Base-by-base conservation (phyloP, 805 yeast species). In the Kodamaea hsintzibuensis region DNA sequence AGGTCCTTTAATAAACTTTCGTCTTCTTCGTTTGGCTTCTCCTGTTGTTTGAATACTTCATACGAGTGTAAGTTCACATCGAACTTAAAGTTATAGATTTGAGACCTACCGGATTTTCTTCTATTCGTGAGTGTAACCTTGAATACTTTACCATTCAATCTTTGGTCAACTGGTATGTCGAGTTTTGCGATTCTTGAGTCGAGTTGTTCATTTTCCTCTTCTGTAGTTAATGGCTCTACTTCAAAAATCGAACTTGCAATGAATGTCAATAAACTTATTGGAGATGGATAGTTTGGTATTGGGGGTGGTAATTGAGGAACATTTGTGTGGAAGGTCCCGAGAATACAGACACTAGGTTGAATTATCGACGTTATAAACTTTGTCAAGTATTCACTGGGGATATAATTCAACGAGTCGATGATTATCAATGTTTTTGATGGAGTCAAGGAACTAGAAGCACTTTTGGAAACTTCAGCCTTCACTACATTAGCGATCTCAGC, bases 71-170 rank as follows among this genome's bases (percentile, higher is more conserved):
- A 65, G 0, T 18, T 48, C 0, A 83, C 64, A 63, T 90, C 81
- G 2, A 90, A 74, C 5, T 63, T 66, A 63, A 82, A 89, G 7
- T 72, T 65, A 52, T 85, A 86, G 1, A 75, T 68, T 22, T 86
- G 63, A 0, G 96, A 82, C 50, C 97, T 79, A 0, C 99, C 99
- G 0, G 96, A 88, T 63, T 89, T 89, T 52, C 98, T 79, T 54
- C 95, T 79, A 61, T 86, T 88, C 5, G 80, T 83, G 52, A 95
- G 66, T 2, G 72, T 73, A 2, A 86, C 64, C 38, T 70, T 70
- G 67, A 83, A 87, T 0, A 27, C 57, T 1, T 68, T 56, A 37
- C 72, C 69, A 62, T 91, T 88, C 49, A 80, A 64, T 1, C 79
- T 79, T 6, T 47, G 38, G 44, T 59, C 56, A 1, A 76, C 70